phyloP scores from a whole-genome alignment of 331 rosid species.

The Pyrus hybrid region DNA sequence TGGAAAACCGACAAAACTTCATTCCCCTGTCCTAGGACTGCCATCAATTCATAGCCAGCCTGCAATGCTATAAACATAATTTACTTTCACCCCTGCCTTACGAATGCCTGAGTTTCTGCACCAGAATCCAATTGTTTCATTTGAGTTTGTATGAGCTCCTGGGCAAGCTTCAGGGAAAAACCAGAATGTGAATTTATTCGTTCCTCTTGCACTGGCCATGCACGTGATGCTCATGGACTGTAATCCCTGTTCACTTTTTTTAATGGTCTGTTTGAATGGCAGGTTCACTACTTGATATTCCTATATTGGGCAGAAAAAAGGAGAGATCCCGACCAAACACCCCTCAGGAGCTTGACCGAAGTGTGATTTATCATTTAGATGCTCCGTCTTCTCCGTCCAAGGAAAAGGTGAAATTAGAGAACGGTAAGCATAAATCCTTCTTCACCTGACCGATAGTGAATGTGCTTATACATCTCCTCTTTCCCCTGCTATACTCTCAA shows the following conservation, averaged over 20 bases:
- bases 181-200: background rate
- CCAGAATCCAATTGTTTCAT: background rate
- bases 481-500: background rate
- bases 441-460: background rate
- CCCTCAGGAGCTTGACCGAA: constrained; percentile 34
- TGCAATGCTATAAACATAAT: background rate
- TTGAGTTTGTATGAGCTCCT: background rate
- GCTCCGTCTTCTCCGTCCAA: constrained; percentile 36
- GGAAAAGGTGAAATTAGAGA: constrained; percentile 24
- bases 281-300: constrained; percentile 44
- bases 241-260: background rate
- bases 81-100: background rate
- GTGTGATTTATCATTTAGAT: constrained; percentile 31
- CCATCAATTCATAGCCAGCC: background rate
- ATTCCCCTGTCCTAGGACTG: background rate
- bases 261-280: constrained; percentile 15
- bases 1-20: background rate
- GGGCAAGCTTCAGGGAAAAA: background rate
- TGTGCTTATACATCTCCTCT: background rate
- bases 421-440: constrained; percentile 17
- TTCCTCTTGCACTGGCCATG: background rate
- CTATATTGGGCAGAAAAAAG: constrained; percentile 36
- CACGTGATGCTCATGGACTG: background rate
- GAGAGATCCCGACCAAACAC: constrained; percentile 50
- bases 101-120: background rate